Percentiles rank a stretch among this genome's conserved stretches.
These are phyloP conservation scores for Phenoliferia sp. DNA, from an alignment of 1,284 basidiomycete genomes.

Conservation along the genomic window DNA sequence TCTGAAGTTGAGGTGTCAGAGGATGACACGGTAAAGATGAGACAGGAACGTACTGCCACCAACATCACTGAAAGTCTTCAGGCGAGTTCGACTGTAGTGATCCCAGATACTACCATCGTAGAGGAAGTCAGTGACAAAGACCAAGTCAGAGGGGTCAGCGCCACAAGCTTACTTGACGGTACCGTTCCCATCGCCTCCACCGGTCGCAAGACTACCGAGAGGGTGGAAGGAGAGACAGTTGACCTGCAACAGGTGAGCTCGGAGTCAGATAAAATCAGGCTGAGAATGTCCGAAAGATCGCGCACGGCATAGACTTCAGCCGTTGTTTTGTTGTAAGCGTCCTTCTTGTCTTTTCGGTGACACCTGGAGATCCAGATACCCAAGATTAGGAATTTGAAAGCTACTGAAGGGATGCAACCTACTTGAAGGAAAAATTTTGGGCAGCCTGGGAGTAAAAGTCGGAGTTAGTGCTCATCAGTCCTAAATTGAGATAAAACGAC, in stretches of 20 bases:
- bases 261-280: too few species aligned
- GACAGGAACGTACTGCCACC: background rate
- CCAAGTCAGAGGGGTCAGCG: background rate
- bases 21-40: slow-evolving; percentile 53
- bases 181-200: slow-evolving; percentile 52
- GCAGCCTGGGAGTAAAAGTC: slow-evolving; percentile 45
- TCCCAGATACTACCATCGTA: background rate
- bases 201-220: background rate
- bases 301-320: slow-evolving; percentile 81
- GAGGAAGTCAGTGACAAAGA: background rate
- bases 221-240: background rate
- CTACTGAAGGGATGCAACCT: background rate
- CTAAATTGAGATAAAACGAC: too few species aligned
- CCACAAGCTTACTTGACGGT: background rate
- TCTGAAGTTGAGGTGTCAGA: slow-evolving; percentile 49
- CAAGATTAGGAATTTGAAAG: too few species aligned
- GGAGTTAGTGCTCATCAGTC: too few species aligned
- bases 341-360: slow-evolving; percentile 29
- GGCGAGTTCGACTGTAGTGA: slow-evolving; percentile 68
- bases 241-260: too few species aligned
- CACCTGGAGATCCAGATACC: slow-evolving; percentile 1
- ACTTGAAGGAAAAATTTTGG: background rate
- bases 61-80: slow-evolving; percentile 62
- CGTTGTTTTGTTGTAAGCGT: too few species aligned
- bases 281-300: too few species aligned